Percentiles rank a stretch among this genome's conserved stretches.
Conservation (phyloP, 2,329 filamentous ascomycete genomes). For the Cordyceps cateniannulata region DNA sequence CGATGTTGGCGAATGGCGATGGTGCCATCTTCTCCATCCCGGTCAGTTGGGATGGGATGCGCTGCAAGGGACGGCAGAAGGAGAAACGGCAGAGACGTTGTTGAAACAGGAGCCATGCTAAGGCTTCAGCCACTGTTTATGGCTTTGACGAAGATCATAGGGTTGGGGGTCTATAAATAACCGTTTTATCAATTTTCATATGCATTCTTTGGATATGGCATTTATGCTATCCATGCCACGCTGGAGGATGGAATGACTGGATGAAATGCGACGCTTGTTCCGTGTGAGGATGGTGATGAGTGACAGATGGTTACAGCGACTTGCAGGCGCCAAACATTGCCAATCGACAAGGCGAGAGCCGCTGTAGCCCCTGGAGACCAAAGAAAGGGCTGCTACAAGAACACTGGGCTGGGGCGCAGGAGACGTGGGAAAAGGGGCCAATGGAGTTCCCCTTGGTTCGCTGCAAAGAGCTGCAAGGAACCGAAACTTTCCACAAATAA, state of each 20-base stretch:
- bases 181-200: too few species aligned
- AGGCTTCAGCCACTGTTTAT: background rate
- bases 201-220: background rate
- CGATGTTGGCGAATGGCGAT: background rate
- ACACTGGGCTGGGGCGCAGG: background rate
- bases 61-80: background rate
- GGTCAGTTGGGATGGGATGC: background rate
- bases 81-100: background rate
- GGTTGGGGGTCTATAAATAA: background rate
- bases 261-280: too few species aligned
- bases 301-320: too few species aligned
- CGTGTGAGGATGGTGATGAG: too few species aligned
- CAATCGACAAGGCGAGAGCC: too few species aligned
- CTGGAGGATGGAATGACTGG: too few species aligned
- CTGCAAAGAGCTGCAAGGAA: background rate
- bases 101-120: background rate
- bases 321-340: too few species aligned
- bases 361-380: too few species aligned
- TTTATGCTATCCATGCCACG: too few species aligned
- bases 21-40: too few species aligned
- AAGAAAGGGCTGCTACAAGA: background rate
- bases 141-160: background rate
- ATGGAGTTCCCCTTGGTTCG: background rate
- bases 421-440: background rate
- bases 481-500: background rate